A percentile compares a stretch with the other conserved stretches of the same genome.
Conservation (phyloP, 1,284 basidiomycete species). For the Ganoderma lucidum region DNA sequence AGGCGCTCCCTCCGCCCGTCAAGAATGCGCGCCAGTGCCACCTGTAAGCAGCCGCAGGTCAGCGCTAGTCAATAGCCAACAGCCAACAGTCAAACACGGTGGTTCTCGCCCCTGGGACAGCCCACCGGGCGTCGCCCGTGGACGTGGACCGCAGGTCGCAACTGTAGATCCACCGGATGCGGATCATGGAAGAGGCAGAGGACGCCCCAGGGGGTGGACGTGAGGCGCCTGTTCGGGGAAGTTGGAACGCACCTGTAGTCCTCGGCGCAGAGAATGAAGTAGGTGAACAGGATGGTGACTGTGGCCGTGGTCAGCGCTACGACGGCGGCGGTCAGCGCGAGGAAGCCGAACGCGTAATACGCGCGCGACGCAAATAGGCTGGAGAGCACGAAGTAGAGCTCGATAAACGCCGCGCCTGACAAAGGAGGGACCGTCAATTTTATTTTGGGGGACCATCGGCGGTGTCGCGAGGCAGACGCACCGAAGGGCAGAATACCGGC, state of each 20-base stretch:
- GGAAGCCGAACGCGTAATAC: constrained; percentile 96
- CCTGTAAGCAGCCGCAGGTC: constrained; percentile 45
- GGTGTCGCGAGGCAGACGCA: constrained; percentile 38
- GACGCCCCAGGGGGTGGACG: neutral
- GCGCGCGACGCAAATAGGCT: constrained; percentile 94
- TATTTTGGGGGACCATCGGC: neutral
- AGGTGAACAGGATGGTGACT: constrained; percentile 89
- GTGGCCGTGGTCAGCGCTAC: constrained; percentile 91
- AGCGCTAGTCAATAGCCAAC: neutral
- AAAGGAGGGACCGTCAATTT: constrained; percentile 10
- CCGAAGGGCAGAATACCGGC: constrained; percentile 95
- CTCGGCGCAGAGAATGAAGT: constrained; percentile 95
- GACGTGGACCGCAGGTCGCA: neutral
- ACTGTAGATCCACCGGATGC: neutral
- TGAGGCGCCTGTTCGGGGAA: neutral
- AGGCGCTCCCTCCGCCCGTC: constrained; percentile 92
- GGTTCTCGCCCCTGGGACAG: constrained; percentile 1
- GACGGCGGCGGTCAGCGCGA: constrained; percentile 88
- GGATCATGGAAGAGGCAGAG: constrained; percentile 4
- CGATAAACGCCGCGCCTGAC: constrained; percentile 91
- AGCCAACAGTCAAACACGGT: neutral
- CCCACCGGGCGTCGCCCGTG: neutral
- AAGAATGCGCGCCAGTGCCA: constrained; percentile 99
- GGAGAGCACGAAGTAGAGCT: constrained; percentile 94
- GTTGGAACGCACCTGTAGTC: constrained; percentile 79